Base-by-base conservation (phyloP, 1,284 basidiomycete species). In the Moesziomyces sp. region DNA sequence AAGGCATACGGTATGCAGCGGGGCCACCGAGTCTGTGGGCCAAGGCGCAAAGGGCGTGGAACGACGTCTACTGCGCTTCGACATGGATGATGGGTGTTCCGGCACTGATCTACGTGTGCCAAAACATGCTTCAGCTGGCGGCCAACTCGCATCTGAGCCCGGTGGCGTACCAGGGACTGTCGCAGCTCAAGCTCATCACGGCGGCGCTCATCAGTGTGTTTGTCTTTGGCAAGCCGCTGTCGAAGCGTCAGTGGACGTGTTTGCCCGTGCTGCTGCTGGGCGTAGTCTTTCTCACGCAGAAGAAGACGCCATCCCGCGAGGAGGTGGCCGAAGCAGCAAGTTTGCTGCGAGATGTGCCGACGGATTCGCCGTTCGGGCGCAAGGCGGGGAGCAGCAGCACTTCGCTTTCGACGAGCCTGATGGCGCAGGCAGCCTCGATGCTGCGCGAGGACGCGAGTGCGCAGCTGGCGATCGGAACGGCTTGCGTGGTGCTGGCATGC, bases 41-140 rank as follows among this genome's bases (percentile, higher is more conserved):
- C 16, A 48, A 43, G 28, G 54, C 48, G 18, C 42, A 14, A 10
- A 45, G 47, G 28, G 51, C 50, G 0, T 64, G 30, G n/a, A 34
- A 28, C 34, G 52, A 65, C 45, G 55, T 66, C 35, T 72, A 54
- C 58, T 54, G 63, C 42, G 21, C 62, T 16, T 61, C 69, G 10
- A 52, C 62, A 7, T 65, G 58, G 62, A 62, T 66, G 54, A 65
- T 72, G 69, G 58, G 63, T 2, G 58, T 72, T 11, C 63, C 69
- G 16, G 62, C 69, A 7, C 24, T 72, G 46, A 51, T 72, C 10
- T 72, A 72, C 38, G 69, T 72, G 4, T 13, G 11, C 6, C 69
- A 72, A n/a, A 72, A 72, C 55, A 61, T 72, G 62, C 63, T 72
- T 3, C 69, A 72, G 63, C 55, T 72, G 10, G 51, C 44, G 3